A percentile compares a stretch with the other conserved stretches of the same genome.
These are phyloP conservation scores for Populus tremula DNA, from an alignment of 345 rosid species.

Conservation along the genomic window DNA sequence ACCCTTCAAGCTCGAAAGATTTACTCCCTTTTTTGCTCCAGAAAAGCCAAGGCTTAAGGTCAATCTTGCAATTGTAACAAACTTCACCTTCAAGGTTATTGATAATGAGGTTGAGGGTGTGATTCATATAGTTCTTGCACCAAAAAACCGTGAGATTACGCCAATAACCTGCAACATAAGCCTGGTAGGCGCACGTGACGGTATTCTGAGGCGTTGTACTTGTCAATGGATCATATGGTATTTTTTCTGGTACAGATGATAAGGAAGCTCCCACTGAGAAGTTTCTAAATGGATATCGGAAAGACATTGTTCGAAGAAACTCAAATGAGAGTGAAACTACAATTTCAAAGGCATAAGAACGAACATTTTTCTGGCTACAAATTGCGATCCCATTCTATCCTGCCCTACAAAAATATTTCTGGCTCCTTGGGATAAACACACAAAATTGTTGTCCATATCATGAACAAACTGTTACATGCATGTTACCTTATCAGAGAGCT, in stretches of 20 bases:
- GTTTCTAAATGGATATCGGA: conserved; percentile 15
- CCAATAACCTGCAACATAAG: conserved; percentile 60
- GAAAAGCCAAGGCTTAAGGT: conserved; percentile 85
- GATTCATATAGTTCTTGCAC: conserved; percentile 73
- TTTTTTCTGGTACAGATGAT: conserved; percentile 36
- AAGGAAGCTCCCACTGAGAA: conserved; percentile 9
- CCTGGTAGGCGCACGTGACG: conserved; percentile 68
- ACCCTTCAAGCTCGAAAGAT: conserved; percentile 61
- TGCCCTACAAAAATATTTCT: background rate
- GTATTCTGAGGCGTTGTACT: conserved; percentile 64
- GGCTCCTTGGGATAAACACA: background rate
- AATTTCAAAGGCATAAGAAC: background rate
- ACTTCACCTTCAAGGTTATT: conserved; percentile 55
- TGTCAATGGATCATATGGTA: conserved; percentile 47
- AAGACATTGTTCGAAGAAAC: background rate
- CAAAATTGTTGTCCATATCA: background rate
- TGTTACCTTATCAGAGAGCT: background rate
- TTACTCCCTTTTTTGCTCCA: conserved; percentile 87
- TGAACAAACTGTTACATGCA: background rate
- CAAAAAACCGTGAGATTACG: conserved; percentile 62
- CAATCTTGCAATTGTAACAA: conserved; percentile 58
- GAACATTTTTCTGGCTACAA: background rate
- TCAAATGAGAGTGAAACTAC: background rate
- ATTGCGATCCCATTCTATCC: no score
- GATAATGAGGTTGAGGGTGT: conserved; percentile 60